phyloP scores from a whole-genome alignment of 2,329 filamentous ascomycete species.

The Fusarium sp. region DNA sequence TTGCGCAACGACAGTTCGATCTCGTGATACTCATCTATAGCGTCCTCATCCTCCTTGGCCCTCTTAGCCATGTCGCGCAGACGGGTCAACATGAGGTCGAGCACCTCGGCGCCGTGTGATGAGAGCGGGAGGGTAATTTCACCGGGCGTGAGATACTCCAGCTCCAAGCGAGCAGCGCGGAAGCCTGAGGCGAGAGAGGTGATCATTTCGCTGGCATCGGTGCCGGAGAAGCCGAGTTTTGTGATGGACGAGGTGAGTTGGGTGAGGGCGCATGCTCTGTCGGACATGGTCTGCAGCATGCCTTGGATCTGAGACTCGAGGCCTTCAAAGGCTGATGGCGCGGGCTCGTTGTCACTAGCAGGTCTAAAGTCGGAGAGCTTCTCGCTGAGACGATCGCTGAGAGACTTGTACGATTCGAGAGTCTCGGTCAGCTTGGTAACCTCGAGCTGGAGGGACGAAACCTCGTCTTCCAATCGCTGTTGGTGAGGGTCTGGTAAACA shows the following conservation, averaged over 20 bases:
- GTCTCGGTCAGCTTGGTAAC: conserved; percentile 59
- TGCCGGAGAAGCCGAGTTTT: conserved; percentile 62
- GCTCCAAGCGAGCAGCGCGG: conserved; percentile 67
- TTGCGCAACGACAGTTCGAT: conserved; percentile 66
- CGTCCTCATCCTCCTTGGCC: conserved; percentile 61
- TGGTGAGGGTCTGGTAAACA: conserved; percentile 57
- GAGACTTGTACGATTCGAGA: conserved; percentile 59
- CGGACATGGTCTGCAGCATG: conserved; percentile 59
- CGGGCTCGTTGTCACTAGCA: conserved; percentile 8
- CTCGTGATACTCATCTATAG: conserved; percentile 69
- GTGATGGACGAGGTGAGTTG: conserved; percentile 59
- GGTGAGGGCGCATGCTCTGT: conserved; percentile 60
- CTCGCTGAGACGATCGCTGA: conserved; percentile 53
- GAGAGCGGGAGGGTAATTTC: conserved; percentile 65
- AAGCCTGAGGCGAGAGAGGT: conserved; percentile 61
- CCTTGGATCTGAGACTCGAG: conserved; percentile 57
- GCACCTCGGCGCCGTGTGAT: conserved; percentile 64
- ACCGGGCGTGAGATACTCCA: conserved; percentile 70
- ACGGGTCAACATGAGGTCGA: conserved; percentile 64
- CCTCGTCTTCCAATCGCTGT: conserved; percentile 57
- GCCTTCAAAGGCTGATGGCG: conserved; percentile 32
- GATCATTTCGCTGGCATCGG: conserved; percentile 61
- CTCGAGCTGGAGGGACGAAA: conserved; percentile 61
- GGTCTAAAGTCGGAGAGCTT: conserved; percentile 48
- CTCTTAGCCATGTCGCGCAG: conserved; percentile 62